Evolutionary conservation across 371 early-diverging fungal genomes (phyloP).

Genomic region (Basidiobolus meristosporus): DNA sequence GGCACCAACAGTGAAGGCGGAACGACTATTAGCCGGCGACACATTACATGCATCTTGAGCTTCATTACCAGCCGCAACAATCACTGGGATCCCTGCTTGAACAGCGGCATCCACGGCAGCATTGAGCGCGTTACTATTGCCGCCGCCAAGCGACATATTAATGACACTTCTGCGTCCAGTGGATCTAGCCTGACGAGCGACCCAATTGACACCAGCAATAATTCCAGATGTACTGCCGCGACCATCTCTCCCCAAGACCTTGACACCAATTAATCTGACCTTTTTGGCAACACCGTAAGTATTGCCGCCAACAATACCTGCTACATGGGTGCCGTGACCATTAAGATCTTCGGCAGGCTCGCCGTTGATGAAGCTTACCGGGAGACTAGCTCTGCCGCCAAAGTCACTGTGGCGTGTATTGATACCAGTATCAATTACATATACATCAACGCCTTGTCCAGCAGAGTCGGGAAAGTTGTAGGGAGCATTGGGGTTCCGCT

Average conservation of each 20-base stretch:
- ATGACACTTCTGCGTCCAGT: conserved; percentile 4
- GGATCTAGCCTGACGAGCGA: neutral
- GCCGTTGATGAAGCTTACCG: conserved; percentile 10
- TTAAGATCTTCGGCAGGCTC: conserved; percentile 17
- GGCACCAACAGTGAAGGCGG: conserved; percentile 45
- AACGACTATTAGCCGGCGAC: conserved; percentile 33
- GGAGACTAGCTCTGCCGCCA: conserved; percentile 14
- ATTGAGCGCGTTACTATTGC: conserved; percentile 15
- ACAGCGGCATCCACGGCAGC: conserved; percentile 8
- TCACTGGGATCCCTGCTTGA: conserved; percentile 21
- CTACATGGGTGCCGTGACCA: conserved; percentile 36
- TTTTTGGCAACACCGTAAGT: too few species aligned
- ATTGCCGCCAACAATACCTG: conserved; percentile 29
- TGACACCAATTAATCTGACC: conserved; percentile 25
- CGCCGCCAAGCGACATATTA: conserved; percentile 41
- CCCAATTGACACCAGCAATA: conserved; percentile 35
- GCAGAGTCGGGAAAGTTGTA: conserved; percentile 5
- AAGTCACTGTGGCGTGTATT: conserved; percentile 22
- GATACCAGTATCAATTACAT: conserved; percentile 43
- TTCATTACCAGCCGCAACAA: conserved; percentile 47
- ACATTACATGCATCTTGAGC: conserved; percentile 22
- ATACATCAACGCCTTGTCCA: conserved; percentile 21
- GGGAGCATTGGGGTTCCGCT: conserved; percentile 1
- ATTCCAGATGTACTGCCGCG: conserved; percentile 34
- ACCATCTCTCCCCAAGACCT: conserved; percentile 29